Conservation (phyloP, 208 protist species). For the Porcisia deanei region DNA sequence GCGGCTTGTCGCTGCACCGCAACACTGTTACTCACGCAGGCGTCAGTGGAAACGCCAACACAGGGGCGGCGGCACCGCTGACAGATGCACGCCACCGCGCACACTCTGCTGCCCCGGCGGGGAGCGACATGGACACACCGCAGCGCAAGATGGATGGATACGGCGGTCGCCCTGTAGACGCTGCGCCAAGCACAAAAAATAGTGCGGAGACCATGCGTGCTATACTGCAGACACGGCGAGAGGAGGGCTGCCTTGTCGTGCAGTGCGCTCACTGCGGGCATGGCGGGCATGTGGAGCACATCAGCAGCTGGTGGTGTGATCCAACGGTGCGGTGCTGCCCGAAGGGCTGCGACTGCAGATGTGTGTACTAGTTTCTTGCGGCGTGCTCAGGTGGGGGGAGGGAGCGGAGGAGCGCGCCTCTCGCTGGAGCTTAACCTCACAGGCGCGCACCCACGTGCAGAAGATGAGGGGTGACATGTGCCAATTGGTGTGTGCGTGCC, state of each 20-base stretch:
- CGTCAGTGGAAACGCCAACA: background rate
- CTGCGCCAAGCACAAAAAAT: background rate
- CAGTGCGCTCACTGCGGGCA: constrained; percentile 78
- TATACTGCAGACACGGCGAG: constrained; percentile 5
- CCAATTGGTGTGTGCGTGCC: too few species aligned
- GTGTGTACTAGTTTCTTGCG: constrained; percentile 46
- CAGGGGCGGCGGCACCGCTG: background rate
- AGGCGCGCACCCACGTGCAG: background rate
- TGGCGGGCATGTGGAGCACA: constrained; percentile 77
- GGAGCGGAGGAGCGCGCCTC: background rate
- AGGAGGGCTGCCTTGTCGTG: constrained; percentile 62
- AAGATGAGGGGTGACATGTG: background rate
- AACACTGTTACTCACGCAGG: constrained; percentile 17
- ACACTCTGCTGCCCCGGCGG: background rate
- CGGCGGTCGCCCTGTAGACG: background rate
- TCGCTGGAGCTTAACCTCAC: background rate
- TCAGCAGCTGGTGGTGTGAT: constrained; percentile 74
- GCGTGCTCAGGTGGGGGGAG: background rate
- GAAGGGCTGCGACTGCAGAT: constrained; percentile 71
- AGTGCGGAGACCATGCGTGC: background rate
- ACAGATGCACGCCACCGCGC: background rate
- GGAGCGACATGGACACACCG: constrained; percentile 1
- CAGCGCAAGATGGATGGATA: background rate
- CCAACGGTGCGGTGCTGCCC: constrained; percentile 61
- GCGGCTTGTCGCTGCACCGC: constrained; percentile 52